Evolutionary conservation across 345 rosid species (phyloP).

Genomic region (Streptanthus diversifolius): DNA sequence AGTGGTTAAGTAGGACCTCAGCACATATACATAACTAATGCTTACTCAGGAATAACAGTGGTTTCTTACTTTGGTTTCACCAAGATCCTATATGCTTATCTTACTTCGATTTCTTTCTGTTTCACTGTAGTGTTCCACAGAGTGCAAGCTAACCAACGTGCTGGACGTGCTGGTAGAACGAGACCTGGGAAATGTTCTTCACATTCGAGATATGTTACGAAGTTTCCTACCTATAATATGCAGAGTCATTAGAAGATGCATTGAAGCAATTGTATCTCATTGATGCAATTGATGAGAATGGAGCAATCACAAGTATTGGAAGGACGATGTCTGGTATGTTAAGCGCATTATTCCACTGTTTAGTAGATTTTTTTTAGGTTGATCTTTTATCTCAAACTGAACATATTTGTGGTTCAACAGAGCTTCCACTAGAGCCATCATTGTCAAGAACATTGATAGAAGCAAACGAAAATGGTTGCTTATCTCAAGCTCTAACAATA

Average conservation of each 20-base stretch:
- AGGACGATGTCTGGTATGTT: constrained; percentile 82
- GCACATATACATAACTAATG: constrained; percentile 11
- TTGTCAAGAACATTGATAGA: constrained; percentile 88
- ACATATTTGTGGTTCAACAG: constrained; percentile 44
- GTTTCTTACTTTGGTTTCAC: neutral
- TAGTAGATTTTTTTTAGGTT: neutral
- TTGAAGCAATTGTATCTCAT: constrained; percentile 83
- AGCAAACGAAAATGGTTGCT: constrained; percentile 78
- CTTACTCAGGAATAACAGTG: neutral
- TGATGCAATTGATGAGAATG: constrained; percentile 89
- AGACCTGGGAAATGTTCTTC: constrained; percentile 78
- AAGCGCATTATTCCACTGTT: constrained; percentile 7
- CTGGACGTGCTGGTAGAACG: constrained; percentile 98
- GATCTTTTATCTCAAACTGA: neutral
- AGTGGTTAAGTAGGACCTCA: constrained; percentile 10
- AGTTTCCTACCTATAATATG: constrained; percentile 21
- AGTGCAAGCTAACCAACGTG: constrained; percentile 98
- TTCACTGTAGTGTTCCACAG: constrained; percentile 40
- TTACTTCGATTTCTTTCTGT: neutral
- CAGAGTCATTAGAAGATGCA: constrained; percentile 90
- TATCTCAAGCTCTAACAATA: constrained; percentile 89
- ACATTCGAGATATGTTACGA: neutral
- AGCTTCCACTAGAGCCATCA: constrained; percentile 95
- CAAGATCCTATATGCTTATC: constrained; percentile 8
- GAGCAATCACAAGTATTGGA: constrained; percentile 77